Conservation (phyloP, 2,329 filamentous ascomycete genomes). For the Drechslerella stenobrocha region DNA sequence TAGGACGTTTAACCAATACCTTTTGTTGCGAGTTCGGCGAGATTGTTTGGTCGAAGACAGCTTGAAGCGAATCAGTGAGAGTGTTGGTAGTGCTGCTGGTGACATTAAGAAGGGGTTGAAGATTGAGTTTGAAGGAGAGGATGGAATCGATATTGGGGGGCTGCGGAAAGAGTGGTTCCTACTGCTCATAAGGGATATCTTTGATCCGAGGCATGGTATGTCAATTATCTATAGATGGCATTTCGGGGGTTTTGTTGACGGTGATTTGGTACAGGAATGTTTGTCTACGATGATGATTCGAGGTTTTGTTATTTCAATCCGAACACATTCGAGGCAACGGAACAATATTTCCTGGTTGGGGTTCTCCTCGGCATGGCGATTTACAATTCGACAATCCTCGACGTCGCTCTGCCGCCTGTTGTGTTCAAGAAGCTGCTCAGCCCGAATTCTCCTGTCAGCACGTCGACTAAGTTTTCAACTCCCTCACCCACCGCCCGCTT, state of each 20-base stretch:
- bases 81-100: slow-evolving; percentile 74
- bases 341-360: slow-evolving; percentile 88
- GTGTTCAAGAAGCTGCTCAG: slow-evolving; percentile 84
- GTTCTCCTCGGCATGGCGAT: slow-evolving; percentile 86
- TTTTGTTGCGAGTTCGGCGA: slow-evolving; percentile 74
- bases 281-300: slow-evolving; percentile 88
- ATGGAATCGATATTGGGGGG: slow-evolving; percentile 87
- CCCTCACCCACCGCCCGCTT: slow-evolving; percentile 63
- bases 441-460: slow-evolving; percentile 67
- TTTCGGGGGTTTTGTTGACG: background rate
- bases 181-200: slow-evolving; percentile 82
- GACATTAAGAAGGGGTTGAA: slow-evolving; percentile 88
- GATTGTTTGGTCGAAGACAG: slow-evolving; percentile 90
- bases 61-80: slow-evolving; percentile 78
- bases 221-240: slow-evolving; percentile 33
- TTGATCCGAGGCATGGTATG: slow-evolving; percentile 84
- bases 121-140: slow-evolving; percentile 83
- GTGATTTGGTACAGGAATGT: slow-evolving; percentile 65
- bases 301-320: slow-evolving; percentile 92
- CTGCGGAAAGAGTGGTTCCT: slow-evolving; percentile 94
- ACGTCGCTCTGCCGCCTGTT: slow-evolving; percentile 84
- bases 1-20: slow-evolving; percentile 73
- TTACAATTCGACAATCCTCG: slow-evolving; percentile 91
- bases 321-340: slow-evolving; percentile 82
- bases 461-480: slow-evolving; percentile 56